Conservation (phyloP, 2,329 filamentous ascomycete genomes). For the Aspergillus fumigatus region DNA sequence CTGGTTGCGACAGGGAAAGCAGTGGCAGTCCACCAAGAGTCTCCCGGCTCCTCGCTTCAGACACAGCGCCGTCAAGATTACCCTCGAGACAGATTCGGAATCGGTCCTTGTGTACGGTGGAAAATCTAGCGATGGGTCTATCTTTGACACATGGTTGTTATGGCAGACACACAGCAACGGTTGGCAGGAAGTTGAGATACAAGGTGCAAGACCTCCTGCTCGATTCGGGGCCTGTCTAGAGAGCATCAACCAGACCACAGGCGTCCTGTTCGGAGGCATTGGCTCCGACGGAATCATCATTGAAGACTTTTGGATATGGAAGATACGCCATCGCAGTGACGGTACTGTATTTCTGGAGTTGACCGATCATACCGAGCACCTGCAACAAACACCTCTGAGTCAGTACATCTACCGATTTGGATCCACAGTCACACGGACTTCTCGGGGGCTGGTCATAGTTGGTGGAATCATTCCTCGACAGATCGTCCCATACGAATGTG, state of each 20-base stretch:
- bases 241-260: slow-evolving; percentile 43
- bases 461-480: slow-evolving; percentile 46
- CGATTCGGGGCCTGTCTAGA: slow-evolving; percentile 55
- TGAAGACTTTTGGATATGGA: slow-evolving; percentile 63
- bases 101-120: slow-evolving; percentile 59
- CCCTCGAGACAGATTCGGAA: slow-evolving; percentile 32
- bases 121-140: slow-evolving; percentile 46
- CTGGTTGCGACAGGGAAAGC: slow-evolving; percentile 63
- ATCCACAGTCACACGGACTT: slow-evolving; percentile 46
- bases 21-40: slow-evolving; percentile 61
- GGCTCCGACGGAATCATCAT: slow-evolving; percentile 58
- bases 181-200: slow-evolving; percentile 45
- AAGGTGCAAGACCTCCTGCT: slow-evolving; percentile 39
- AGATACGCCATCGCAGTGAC: slow-evolving; percentile 41
- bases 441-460: slow-evolving; percentile 46
- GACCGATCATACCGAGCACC: slow-evolving; percentile 19
- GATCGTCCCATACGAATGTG: slow-evolving; percentile 43
- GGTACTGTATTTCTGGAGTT: slow-evolving; percentile 24
- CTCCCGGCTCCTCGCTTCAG: slow-evolving; percentile 71
- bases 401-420: slow-evolving; percentile 45
- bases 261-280: slow-evolving; percentile 71
- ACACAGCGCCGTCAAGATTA: slow-evolving; percentile 58
- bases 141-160: slow-evolving; percentile 52
- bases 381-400: slow-evolving; percentile 24
- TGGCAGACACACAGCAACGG: slow-evolving; percentile 47